These are phyloP conservation scores for Rhodotorula babjevae DNA, from an alignment of 768 basidiomycete genomes.

Conservation along the genomic window DNA sequence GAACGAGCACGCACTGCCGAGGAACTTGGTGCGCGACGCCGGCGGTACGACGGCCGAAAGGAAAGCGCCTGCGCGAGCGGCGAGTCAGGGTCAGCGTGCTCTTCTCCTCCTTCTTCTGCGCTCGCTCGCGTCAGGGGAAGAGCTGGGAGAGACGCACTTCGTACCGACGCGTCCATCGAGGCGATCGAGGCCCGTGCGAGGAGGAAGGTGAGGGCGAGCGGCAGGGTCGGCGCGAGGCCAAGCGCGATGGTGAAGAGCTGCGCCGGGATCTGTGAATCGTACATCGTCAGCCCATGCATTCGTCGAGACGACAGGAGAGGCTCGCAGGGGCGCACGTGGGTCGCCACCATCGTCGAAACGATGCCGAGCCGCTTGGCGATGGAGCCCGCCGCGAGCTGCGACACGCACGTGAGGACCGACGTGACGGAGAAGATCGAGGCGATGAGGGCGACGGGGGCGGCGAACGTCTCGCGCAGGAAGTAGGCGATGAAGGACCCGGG, in stretches of 20 bases:
- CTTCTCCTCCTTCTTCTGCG: no score
- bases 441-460: constrained; percentile 15
- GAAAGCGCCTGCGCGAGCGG: constrained; percentile 15
- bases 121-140: no score
- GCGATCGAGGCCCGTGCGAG: constrained; percentile 12
- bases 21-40: constrained; percentile 20
- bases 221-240: constrained; percentile 14
- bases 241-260: constrained; percentile 25
- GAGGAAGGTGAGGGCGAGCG: constrained; percentile 18
- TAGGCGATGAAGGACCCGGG: constrained; percentile 31
- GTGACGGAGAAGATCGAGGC: constrained; percentile 19
- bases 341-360: constrained; percentile 33
- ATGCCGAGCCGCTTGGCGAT: constrained; percentile 20
- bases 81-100: neutral
- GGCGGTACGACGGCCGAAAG: constrained; percentile 30
- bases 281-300: neutral
- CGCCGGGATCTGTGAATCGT: constrained; percentile 14
- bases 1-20: constrained; percentile 7
- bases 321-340: constrained; percentile 10
- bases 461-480: constrained; percentile 9
- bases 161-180: constrained; percentile 24
- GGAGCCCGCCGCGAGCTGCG: constrained; percentile 11
- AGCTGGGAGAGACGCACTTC: constrained; percentile 22
- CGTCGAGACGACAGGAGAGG: neutral
- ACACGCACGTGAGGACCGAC: constrained; percentile 14